phyloP scores from a whole-genome alignment of 2,329 filamentous ascomycete species.

The Atkinsonella texensis region DNA sequence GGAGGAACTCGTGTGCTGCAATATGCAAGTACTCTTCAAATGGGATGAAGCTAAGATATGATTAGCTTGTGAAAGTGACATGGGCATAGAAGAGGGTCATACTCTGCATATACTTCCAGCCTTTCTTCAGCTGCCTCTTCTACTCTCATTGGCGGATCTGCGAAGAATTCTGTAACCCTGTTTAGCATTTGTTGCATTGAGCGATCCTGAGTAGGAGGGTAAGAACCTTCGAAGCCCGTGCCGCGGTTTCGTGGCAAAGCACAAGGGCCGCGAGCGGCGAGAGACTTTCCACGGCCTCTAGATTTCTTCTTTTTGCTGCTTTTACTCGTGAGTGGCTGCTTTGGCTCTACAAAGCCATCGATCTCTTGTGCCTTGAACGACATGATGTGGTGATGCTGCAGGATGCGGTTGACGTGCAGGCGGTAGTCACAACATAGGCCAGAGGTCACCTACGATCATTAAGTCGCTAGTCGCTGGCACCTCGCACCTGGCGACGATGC shows the following conservation, averaged over 20 bases:
- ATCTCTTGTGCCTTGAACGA: background rate
- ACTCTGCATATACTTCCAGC: constrained; percentile 53
- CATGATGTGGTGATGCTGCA: too few relatives aligned
- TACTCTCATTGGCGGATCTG: constrained; percentile 67
- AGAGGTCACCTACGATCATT: too few relatives aligned
- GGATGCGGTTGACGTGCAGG: too few relatives aligned
- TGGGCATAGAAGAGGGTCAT: constrained; percentile 22
- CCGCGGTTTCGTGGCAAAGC: constrained; percentile 31
- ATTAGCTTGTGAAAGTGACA: background rate
- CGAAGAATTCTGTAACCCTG: constrained; percentile 48
- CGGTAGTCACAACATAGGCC: too few relatives aligned
- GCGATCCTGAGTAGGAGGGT: background rate
- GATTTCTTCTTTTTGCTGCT: constrained; percentile 11
- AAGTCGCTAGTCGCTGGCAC: too few relatives aligned
- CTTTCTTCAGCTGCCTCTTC: constrained; percentile 53
- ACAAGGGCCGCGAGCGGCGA: constrained; percentile 23
- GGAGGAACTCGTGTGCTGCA: background rate
- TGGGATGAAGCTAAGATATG: constrained; percentile 17
- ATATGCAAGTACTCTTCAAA: constrained; percentile 40
- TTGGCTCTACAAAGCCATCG: background rate
- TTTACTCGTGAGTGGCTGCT: background rate
- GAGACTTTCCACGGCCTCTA: constrained; percentile 8
- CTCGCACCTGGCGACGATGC: too few relatives aligned
- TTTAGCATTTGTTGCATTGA: background rate
- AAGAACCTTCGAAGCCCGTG: constrained; percentile 58